phyloP scores from a whole-genome alignment of 345 rosid species.

The Bretschneidera sinensis region DNA sequence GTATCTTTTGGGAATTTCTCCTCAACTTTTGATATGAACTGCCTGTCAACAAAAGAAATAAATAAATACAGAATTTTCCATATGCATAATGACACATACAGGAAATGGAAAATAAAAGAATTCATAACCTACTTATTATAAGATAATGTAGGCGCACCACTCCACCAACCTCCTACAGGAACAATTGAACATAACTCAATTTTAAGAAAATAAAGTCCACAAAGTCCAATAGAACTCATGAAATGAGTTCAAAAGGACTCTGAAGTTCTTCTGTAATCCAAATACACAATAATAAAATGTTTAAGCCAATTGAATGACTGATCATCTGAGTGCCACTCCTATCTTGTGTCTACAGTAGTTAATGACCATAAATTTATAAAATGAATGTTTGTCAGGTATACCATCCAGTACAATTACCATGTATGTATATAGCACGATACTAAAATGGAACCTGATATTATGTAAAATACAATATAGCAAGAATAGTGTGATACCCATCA shows the following conservation, averaged over 20 bases:
- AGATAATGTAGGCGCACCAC: slow-evolving; percentile 69
- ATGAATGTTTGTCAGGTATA: not conserved
- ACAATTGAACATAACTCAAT: slow-evolving; percentile 18
- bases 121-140: slow-evolving; percentile 50
- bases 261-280: not conserved
- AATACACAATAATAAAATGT: no score
- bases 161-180: slow-evolving; percentile 96
- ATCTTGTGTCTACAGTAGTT: not conserved
- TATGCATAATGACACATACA: slow-evolving; percentile 6
- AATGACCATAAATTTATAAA: not conserved
- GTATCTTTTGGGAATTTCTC: slow-evolving; percentile 75
- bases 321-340: not conserved
- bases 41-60: slow-evolving; percentile 37
- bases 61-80: slow-evolving; percentile 7
- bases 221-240: not conserved
- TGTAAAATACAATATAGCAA: slow-evolving; percentile 7
- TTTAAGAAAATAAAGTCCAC: not conserved
- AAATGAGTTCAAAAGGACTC: not conserved
- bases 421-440: no score
- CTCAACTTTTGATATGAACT: slow-evolving; percentile 60
- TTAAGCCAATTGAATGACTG: not conserved
- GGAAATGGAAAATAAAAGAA: slow-evolving; percentile 1
- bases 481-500: slow-evolving; percentile 58
- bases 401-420: slow-evolving; percentile 4
- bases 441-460: no score